These are phyloP conservation scores for Pisolithus sp. DNA, from an alignment of 768 basidiomycete species.

Conservation along the genomic window DNA sequence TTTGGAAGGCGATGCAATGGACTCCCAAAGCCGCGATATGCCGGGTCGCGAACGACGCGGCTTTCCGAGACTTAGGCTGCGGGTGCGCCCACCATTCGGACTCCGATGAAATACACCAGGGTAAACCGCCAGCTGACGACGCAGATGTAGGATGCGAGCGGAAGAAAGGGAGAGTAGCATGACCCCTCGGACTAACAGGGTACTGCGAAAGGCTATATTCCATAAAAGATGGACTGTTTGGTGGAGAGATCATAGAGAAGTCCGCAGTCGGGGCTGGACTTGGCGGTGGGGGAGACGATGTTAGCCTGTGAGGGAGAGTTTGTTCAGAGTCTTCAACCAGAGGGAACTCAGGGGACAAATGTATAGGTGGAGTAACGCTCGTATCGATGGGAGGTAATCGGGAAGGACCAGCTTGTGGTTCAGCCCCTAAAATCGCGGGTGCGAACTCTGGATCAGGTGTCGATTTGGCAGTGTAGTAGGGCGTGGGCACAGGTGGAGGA, in stretches of 20 bases:
- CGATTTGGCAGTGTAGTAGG: constrained; percentile 28
- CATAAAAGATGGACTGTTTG: constrained; percentile 29
- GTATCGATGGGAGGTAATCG: constrained; percentile 19
- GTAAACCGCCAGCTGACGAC: constrained; percentile 2
- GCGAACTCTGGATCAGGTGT: constrained; percentile 22
- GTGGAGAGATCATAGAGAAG: constrained; percentile 41
- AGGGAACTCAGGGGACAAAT: constrained; percentile 7
- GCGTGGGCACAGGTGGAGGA: constrained; percentile 20
- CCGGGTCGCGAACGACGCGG: constrained; percentile 24
- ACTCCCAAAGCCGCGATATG: constrained; percentile 30
- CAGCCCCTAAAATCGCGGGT: constrained; percentile 3
- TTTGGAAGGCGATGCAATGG: constrained; percentile 26
- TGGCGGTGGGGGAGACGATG: constrained; percentile 28
- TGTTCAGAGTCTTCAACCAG: constrained; percentile 21
- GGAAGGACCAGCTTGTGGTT: constrained; percentile 21
- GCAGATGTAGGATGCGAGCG: constrained; percentile 21
- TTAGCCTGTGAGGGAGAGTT: constrained; percentile 9
- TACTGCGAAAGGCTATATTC: constrained; percentile 23
- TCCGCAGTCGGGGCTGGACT: constrained; percentile 42
- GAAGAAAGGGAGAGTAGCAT: constrained; percentile 26
- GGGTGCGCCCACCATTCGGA: constrained; percentile 15
- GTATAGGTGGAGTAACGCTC: constrained; percentile 19
- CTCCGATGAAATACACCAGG: constrained; percentile 15
- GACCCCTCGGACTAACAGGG: constrained; percentile 19
- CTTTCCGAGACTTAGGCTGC: constrained; percentile 21